A percentile compares a stretch with the other conserved stretches of the same genome.
phyloP scores from a whole-genome alignment of 352 stramenopile species.

The Phytophthora pinifolia region DNA sequence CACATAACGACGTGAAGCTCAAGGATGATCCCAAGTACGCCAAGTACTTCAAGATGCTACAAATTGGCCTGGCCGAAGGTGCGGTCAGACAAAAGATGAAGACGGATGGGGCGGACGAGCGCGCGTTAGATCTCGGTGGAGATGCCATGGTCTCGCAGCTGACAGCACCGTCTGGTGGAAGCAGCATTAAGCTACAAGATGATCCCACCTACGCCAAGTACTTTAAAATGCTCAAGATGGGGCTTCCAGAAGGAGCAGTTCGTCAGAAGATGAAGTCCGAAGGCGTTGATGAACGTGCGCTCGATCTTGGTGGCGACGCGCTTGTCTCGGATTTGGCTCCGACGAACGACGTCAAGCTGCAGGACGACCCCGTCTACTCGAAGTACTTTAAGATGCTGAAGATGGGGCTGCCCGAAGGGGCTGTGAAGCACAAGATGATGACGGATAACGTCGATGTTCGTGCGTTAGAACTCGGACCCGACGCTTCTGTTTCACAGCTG shows the following conservation, averaged over 20 bases:
- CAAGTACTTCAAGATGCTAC: slow-evolving; percentile 95
- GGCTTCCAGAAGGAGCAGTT: slow-evolving; percentile 79
- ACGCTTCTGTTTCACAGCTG: slow-evolving; percentile 54
- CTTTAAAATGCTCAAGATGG: slow-evolving; percentile 94
- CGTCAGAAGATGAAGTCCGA: slow-evolving; percentile 82
- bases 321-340: slow-evolving; percentile 42
- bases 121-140: slow-evolving; percentile 37
- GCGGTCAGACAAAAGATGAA: slow-evolving; percentile 89
- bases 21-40: slow-evolving; percentile 70
- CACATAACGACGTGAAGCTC: slow-evolving; percentile 25
- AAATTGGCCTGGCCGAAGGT: slow-evolving; percentile 84
- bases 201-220: slow-evolving; percentile 78
- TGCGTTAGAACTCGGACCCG: slow-evolving; percentile 65
- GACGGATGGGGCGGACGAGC: slow-evolving; percentile 37
- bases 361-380: slow-evolving; percentile 63
- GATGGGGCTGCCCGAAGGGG: slow-evolving; percentile 86
- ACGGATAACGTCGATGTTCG: slow-evolving; percentile 48
- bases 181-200: slow-evolving; percentile 27
- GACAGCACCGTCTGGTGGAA: not conserved
- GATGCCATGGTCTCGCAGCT: slow-evolving; percentile 40
- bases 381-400: slow-evolving; percentile 96
- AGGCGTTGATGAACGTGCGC: slow-evolving; percentile 45
- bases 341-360: slow-evolving; percentile 36
- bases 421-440: slow-evolving; percentile 87
- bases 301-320: slow-evolving; percentile 57